Base-by-base conservation (phyloP, 768 basidiomycete species). In the Lactarius akahatsu region DNA sequence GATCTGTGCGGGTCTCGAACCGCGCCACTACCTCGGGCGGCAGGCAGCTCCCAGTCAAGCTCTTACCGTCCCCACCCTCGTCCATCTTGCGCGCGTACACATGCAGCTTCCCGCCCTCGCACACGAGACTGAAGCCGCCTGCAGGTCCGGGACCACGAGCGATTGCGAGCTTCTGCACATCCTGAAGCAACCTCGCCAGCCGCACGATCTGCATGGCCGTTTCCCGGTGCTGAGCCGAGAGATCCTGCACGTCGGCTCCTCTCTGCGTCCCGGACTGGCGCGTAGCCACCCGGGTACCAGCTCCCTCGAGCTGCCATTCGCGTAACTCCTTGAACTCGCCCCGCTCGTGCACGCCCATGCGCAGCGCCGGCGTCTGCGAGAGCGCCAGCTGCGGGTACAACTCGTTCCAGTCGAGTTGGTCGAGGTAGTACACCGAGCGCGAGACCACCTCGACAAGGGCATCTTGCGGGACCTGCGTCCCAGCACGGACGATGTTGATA, bases 311-410 rank as follows among this genome's bases (percentile, higher is more conserved):
- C 30, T 74, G 72, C 62, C 76, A 72, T 73, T 87, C 87, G 59
- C 80, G 76, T 8, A 88, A 76, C 11, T 76, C 73, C 4, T 73
- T 70, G 74, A 91, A 91, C 1, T 47, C 75, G 1, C 90, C 90
- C 3, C 78, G 74, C 16, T 77, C 71, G 72, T 91, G 89, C 50
- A 82, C 76, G 0, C 82, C 89, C 61, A 89, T 76, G 72, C 83
- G 86, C 65, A 86, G 80, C 70, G 85, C 81, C 2, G 81, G 76
- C 0, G 87, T 91, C 72, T 87, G 86, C 7, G 90, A 89, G 62
- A 92, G 81, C 72, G 82, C 87, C 15, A 91, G 75, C 72, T 91
- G 89, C 0, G 86, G 83, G 73, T 85, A 90, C 1, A 78, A 76
- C 15, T 89, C 86, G 34, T 71, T 77, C 88, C 88, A 90, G 71